Base-by-base conservation (phyloP, 2,329 filamentous ascomycete genomes). In the Cyphellophora europaea region DNA sequence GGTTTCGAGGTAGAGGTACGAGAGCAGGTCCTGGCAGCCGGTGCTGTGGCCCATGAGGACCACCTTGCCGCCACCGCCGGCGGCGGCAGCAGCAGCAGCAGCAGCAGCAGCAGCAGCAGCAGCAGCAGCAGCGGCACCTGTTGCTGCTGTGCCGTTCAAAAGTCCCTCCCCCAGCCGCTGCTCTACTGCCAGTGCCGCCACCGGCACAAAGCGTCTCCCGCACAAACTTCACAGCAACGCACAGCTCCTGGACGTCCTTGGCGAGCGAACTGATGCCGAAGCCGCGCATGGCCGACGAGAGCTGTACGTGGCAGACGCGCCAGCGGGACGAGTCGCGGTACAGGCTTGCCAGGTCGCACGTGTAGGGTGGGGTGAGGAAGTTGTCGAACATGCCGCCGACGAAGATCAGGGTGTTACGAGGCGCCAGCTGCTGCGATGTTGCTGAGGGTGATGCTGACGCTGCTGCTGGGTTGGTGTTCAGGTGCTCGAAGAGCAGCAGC, bases 41-140 rank as follows among this genome's bases (percentile, higher is more conserved):
- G 79, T 83, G 2, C 72, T 78, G 47, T 82, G 77, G 2, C 79
- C 79, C 72, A 83, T 77, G 11, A 82, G 54, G 16, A 79, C 72
- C n/a, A 82, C 54, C 6, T 19, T 16, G 15, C 30, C 19, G 15
- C 15, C 6, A 2, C 6, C 3, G 25, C 25, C 14, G 2, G 27
- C 11, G n/a, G 14, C 27, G 6, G 18, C 14, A 10, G 27, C 6
- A 4, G 27, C n/a, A n/a, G n/a, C n/a, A n/a, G n/a, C n/a, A n/a
- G n/a, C n/a, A n/a, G n/a, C n/a, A n/a, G n/a, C n/a, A n/a, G n/a
- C n/a, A n/a, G n/a, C n/a, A n/a, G n/a, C n/a, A n/a, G n/a, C n/a
- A n/a, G n/a, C n/a, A n/a, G n/a, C n/a, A n/a, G 40, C 59, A 55
- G 2, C 79, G 53, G 45, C 82, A 83, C 47, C 80, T 72, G 58